phyloP scores from a whole-genome alignment of 352 stramenopile genomes.

The Plasmopara viticola region DNA sequence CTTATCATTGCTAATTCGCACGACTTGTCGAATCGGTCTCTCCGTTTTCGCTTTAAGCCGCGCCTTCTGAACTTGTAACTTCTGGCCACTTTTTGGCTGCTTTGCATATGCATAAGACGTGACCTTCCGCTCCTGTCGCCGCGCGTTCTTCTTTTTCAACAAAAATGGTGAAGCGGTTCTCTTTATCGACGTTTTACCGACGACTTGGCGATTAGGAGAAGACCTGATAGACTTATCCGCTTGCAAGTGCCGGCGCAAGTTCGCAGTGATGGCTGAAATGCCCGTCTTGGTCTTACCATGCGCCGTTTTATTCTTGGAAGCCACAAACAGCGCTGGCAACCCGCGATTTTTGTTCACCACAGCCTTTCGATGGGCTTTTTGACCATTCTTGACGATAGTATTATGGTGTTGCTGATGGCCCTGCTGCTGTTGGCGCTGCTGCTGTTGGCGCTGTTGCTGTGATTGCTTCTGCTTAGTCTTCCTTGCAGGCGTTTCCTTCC shows the following conservation, averaged over 20 bases:
- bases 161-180: conserved; percentile 1
- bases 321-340: too few species aligned
- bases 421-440: too few species aligned
- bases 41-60: conserved; percentile 11
- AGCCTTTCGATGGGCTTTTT: too few species aligned
- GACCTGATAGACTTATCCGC: conserved; percentile 8
- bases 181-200: conserved; percentile 2
- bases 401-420: too few species aligned
- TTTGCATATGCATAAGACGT: conserved; percentile 4
- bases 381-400: too few species aligned
- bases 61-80: conserved; percentile 10
- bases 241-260: background rate
- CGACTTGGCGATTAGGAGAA: conserved; percentile 4
- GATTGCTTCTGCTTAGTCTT: too few species aligned
- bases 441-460: too few species aligned
- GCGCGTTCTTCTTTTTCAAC: conserved; percentile 20
- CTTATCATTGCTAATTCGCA: conserved; percentile 29
- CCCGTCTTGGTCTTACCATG: too few species aligned
- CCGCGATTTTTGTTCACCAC: too few species aligned
- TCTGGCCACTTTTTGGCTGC: conserved; percentile 11
- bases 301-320: too few species aligned
- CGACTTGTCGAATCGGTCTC: conserved; percentile 17
- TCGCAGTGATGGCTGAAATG: too few species aligned
- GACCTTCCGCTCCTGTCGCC: conserved; percentile 10
- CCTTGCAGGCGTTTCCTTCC: too few species aligned